These are phyloP conservation scores for Suhomyces taliae DNA, from an alignment of 1,139 yeast species.

Conservation along the genomic window DNA sequence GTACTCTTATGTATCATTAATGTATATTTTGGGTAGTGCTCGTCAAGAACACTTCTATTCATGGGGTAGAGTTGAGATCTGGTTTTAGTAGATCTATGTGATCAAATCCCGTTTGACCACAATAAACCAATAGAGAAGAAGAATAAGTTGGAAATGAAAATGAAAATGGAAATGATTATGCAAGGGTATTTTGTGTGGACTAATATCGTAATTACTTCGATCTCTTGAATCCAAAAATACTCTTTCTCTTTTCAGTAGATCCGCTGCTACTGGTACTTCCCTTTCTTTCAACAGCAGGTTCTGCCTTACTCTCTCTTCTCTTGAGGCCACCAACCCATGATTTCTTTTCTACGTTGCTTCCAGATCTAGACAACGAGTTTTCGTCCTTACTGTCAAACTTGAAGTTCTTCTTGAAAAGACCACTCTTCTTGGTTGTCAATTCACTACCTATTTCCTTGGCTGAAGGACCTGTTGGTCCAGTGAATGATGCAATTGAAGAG, in stretches of 20 bases:
- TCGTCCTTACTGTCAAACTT: slow-evolving; percentile 23
- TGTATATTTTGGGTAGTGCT: too few species aligned
- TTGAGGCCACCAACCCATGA: slow-evolving; percentile 47
- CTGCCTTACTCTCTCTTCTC: slow-evolving; percentile 31
- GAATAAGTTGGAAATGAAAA: too few species aligned
- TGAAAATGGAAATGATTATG: neutral
- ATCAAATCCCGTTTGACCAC: too few species aligned
- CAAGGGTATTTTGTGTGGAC: neutral
- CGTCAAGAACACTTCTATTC: too few species aligned
- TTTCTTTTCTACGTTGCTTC: slow-evolving; percentile 32
- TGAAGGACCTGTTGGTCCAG: slow-evolving; percentile 2
- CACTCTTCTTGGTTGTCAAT: slow-evolving; percentile 12
- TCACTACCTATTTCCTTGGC: slow-evolving; percentile 5
- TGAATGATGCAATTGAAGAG: slow-evolving; percentile 10
- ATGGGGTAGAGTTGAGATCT: too few species aligned
- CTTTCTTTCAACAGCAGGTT: slow-evolving; percentile 8
- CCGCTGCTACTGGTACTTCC: slow-evolving; percentile 10
- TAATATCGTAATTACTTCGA: neutral
- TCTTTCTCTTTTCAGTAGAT: slow-evolving; percentile 26
- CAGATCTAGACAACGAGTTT: slow-evolving; percentile 10
- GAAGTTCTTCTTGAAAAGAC: slow-evolving; percentile 34
- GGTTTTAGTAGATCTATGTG: too few species aligned
- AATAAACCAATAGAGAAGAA: too few species aligned
- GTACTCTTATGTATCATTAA: too few species aligned
- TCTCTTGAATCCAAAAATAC: slow-evolving; percentile 42